These are phyloP conservation scores for Penicillium pulvis DNA, from an alignment of 495 filamentous ascomycete genomes.

Conservation along the genomic window DNA sequence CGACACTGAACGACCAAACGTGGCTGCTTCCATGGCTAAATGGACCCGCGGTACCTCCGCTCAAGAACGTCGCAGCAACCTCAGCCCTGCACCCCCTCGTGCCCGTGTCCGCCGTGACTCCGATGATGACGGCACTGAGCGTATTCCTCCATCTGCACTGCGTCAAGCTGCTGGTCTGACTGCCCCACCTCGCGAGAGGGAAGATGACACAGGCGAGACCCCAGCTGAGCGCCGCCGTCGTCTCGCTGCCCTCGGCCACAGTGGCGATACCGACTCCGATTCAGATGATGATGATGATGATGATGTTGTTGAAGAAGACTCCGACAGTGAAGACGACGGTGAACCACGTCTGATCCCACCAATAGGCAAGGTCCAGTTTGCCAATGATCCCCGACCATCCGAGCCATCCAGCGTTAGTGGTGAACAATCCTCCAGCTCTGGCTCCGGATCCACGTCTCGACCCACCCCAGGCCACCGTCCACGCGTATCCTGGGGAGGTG, in stretches of 20 bases:
- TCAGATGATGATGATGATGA: conserved; percentile 45
- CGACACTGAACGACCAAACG: conserved; percentile 41
- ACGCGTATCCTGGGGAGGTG: conserved; percentile 31
- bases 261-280: conserved; percentile 63
- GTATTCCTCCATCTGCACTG: conserved; percentile 49
- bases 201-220: conserved; percentile 66
- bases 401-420: conserved; percentile 8
- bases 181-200: conserved; percentile 26
- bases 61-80: conserved; percentile 50
- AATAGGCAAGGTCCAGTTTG: conserved; percentile 36
- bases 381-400: conserved; percentile 32
- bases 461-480: conserved; percentile 23
- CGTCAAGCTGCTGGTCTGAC: conserved; percentile 40
- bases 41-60: conserved; percentile 48
- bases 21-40: conserved; percentile 46
- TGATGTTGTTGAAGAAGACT: conserved; percentile 24
- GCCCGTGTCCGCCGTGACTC: conserved; percentile 49
- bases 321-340: conserved; percentile 35
- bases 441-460: conserved; percentile 15
- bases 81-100: conserved; percentile 31
- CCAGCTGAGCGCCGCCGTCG: conserved; percentile 80
- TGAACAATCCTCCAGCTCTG: conserved; percentile 25
- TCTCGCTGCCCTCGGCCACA: conserved; percentile 78
- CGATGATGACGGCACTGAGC: conserved; percentile 61
- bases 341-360: conserved; percentile 20